Evolutionary conservation across 1,284 basidiomycete genomes (phyloP).

Genomic region (Rhodotorula glutinis): DNA sequence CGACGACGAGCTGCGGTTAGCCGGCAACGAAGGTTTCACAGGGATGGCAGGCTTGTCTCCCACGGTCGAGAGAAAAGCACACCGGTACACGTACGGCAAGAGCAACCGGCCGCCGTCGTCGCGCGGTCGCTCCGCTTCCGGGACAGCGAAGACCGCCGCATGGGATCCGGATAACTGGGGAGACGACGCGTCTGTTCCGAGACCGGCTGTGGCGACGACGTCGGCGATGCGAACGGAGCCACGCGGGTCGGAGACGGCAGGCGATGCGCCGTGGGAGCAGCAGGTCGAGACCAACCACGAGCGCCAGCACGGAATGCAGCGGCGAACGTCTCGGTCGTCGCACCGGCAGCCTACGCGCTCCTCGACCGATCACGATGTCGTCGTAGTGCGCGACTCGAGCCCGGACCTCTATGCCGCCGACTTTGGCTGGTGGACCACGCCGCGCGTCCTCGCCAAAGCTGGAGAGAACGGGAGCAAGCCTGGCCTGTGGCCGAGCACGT

Average conservation of each 20-base stretch:
- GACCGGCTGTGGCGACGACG: background rate
- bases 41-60: background rate
- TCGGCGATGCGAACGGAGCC: background rate
- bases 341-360: background rate
- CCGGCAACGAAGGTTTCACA: background rate
- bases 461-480: conserved; percentile 1
- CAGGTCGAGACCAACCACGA: background rate
- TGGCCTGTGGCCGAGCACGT: conserved; percentile 13
- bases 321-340: background rate
- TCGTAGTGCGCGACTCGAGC: no score
- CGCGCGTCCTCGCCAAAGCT: conserved; percentile 9
- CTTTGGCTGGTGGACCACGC: conserved; percentile 11
- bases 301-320: background rate
- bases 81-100: background rate
- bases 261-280: background rate
- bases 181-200: background rate
- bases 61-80: background rate
- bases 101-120: background rate
- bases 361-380: no score
- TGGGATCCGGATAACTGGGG: background rate
- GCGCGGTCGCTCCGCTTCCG: background rate
- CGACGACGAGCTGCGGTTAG: conserved; percentile 2
- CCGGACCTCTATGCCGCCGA: background rate
- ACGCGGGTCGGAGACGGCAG: background rate
- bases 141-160: background rate